Percentiles rank a stretch among this genome's conserved stretches.
Conservation (phyloP, 2,329 filamentous ascomycete species). For the Fonsecaea pedrosoi region DNA sequence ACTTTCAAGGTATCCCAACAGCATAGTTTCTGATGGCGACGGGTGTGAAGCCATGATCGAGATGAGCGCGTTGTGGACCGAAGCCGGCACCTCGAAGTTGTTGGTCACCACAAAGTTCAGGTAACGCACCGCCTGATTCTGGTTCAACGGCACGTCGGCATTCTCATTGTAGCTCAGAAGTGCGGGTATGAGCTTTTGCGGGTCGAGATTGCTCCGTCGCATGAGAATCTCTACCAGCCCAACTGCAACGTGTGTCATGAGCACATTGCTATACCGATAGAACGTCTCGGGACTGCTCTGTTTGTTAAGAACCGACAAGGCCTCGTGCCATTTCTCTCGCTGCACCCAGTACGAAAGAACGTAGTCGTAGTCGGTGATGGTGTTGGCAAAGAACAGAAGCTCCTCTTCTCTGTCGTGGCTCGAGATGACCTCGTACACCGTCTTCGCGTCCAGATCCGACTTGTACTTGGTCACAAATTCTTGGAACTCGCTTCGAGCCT, state of each 20-base stretch:
- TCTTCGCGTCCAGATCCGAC: constrained; percentile 84
- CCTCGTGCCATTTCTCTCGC: constrained; percentile 87
- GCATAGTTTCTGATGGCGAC: constrained; percentile 80
- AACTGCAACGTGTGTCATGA: constrained; percentile 85
- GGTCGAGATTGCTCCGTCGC: constrained; percentile 83
- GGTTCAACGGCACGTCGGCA: constrained; percentile 68
- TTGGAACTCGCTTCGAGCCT: constrained; percentile 78
- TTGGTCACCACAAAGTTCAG: constrained; percentile 87
- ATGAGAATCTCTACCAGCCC: constrained; percentile 95
- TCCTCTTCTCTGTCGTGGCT: constrained; percentile 95
- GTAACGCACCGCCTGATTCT: constrained; percentile 93
- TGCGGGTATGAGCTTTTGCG: constrained; percentile 88
- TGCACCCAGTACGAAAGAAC: constrained; percentile 98
- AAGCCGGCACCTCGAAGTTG: constrained; percentile 79
- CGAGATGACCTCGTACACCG: constrained; percentile 93
- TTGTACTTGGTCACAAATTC: constrained; percentile 88
- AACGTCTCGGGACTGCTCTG: constrained; percentile 93
- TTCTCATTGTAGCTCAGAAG: constrained; percentile 88
- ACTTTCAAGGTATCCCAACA: constrained; percentile 87
- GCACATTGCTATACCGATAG: constrained; percentile 94
- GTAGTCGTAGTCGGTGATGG: constrained; percentile 90
- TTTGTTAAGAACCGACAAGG: constrained; percentile 85
- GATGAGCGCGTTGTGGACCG: constrained; percentile 95
- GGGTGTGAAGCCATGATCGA: constrained; percentile 91
- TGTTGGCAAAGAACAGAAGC: constrained; percentile 86